Conservation (phyloP, 805 yeast genomes). For the Yarrowia sp. region DNA sequence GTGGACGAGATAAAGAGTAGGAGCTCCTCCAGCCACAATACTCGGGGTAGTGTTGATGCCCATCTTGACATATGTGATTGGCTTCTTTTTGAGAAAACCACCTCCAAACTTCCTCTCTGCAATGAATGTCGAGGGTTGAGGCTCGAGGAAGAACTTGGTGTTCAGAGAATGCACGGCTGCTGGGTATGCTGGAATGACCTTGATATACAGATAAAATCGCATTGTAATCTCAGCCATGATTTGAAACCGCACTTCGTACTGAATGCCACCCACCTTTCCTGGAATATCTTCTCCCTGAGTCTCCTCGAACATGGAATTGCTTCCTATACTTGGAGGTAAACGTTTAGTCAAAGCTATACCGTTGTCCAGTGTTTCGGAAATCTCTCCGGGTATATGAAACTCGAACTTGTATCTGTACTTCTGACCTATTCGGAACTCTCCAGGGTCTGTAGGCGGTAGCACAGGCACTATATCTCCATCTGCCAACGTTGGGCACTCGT, state of each 20-base stretch:
- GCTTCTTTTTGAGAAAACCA: constrained; percentile 25
- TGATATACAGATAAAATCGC: constrained; percentile 22
- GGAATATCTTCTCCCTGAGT: constrained; percentile 29
- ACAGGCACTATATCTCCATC: constrained; percentile 4
- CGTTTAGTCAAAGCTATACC: constrained; percentile 23
- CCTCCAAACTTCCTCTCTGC: constrained; percentile 28
- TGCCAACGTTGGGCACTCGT: background rate
- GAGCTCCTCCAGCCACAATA: constrained; percentile 32
- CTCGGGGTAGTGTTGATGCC: constrained; percentile 27
- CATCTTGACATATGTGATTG: constrained; percentile 7
- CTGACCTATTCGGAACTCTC: constrained; percentile 18
- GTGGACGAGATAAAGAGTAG: constrained; percentile 18
- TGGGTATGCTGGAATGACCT: constrained; percentile 30
- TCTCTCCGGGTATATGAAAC: constrained; percentile 21
- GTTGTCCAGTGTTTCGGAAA: constrained; percentile 21
- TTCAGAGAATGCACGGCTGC: constrained; percentile 28
- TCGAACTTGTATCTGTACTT: constrained; percentile 32
- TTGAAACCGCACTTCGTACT: constrained; percentile 25
- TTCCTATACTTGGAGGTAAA: constrained; percentile 19
- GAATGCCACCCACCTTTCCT: constrained; percentile 24
- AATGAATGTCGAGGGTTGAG: constrained; percentile 12
- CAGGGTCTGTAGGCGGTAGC: constrained; percentile 2
- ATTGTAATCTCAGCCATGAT: constrained; percentile 33
- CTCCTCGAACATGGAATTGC: constrained; percentile 30
- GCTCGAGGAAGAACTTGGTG: constrained; percentile 33